Percentiles rank a stretch among this genome's conserved stretches.
Conservation (phyloP, 228 moss, liverwort and hornwort species). For the Sphagnum magellanicum region DNA sequence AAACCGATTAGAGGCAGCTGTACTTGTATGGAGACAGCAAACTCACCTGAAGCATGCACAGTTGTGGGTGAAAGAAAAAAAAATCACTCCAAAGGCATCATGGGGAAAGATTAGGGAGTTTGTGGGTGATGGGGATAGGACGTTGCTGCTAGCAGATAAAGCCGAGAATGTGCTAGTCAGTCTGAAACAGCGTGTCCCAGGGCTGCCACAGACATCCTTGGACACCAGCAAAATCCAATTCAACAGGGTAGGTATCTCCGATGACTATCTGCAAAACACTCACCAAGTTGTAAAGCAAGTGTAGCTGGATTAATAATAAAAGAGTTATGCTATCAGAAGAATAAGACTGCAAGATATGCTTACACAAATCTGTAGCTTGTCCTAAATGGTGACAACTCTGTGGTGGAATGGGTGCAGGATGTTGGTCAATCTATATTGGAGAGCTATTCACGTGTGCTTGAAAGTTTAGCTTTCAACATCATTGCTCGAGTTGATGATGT, state of each 20-base stretch:
- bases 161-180: conserved; percentile 71
- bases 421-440: conserved; percentile 96
- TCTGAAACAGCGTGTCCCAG: conserved; percentile 77
- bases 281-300: background rate
- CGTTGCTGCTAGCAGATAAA: conserved; percentile 57
- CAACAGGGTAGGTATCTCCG: conserved; percentile 54
- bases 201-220: conserved; percentile 80
- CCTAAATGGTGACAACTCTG: background rate
- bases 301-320: background rate
- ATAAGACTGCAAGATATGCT: background rate
- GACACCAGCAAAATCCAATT: conserved; percentile 90
- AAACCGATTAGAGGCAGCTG: conserved; percentile 79
- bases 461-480: conserved; percentile 91
- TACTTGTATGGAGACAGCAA: conserved; percentile 80
- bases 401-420: conserved; percentile 37
- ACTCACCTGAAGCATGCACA: conserved; percentile 45
- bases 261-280: background rate
- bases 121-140: conserved; percentile 66
- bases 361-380: background rate
- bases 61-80: conserved; percentile 42
- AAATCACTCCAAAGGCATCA: conserved; percentile 50
- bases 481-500: conserved; percentile 93
- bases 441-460: conserved; percentile 95
- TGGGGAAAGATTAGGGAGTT: conserved; percentile 85
- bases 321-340: background rate